A percentile compares a stretch with the other conserved stretches of the same genome.
Evolutionary conservation across 2,329 filamentous ascomycete genomes (phyloP).

Genomic region (Microdochium paspali): DNA sequence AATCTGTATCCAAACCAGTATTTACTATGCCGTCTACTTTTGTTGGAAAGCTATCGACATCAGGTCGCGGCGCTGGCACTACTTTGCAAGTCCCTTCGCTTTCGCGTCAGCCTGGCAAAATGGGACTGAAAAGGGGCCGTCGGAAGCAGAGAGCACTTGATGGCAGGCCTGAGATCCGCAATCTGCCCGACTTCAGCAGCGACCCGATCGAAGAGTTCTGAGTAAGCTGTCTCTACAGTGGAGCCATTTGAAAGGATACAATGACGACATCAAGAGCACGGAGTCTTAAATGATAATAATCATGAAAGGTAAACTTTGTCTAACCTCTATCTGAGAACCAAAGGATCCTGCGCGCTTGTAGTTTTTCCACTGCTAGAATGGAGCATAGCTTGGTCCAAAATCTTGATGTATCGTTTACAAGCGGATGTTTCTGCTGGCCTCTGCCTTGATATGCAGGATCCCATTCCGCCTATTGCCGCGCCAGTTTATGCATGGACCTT

Average conservation of each 20-base stretch:
- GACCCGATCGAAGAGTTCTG: constrained; percentile 19
- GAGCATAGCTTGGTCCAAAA: too few species aligned
- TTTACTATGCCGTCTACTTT: constrained; percentile 16
- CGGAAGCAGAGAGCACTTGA: constrained; percentile 8
- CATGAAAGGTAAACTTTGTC: too few species aligned
- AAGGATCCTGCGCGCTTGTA: too few species aligned
- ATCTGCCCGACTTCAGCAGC: constrained; percentile 16
- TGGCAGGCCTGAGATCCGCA: constrained; percentile 17
- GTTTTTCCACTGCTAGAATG: too few species aligned
- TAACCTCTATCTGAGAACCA: too few species aligned
- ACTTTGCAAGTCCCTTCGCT: not conserved
- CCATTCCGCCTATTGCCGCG: too few species aligned
- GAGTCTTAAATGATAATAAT: too few species aligned
- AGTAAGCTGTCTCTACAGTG: constrained; percentile 1
- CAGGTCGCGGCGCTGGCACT: not conserved
- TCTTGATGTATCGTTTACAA: too few species aligned
- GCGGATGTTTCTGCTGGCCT: too few species aligned
- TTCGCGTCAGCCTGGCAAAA: not conserved
- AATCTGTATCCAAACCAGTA: constrained; percentile 2
- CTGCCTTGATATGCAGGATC: too few species aligned
- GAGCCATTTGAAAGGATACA: not conserved
- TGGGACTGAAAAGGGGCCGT: constrained; percentile 7
- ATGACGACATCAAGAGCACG: not conserved
- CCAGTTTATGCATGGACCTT: too few species aligned
- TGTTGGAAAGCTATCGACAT: constrained; percentile 12